Base-by-base conservation (phyloP, 2,329 filamentous ascomycete genomes). In the Drechmeria coniospora region DNA sequence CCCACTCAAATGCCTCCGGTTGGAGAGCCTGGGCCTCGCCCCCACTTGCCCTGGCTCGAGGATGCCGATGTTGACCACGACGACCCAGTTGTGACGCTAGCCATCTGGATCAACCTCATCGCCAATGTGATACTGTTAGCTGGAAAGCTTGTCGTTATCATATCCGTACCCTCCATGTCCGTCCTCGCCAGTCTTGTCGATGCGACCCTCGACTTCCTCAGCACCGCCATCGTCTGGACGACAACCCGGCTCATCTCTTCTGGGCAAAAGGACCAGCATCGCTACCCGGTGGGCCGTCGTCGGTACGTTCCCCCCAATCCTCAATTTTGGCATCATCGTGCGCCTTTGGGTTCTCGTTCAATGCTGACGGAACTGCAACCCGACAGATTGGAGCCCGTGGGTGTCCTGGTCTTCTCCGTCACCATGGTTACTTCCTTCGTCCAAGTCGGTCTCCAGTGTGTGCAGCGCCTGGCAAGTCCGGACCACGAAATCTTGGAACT, bases 391-490 rank as follows among this genome's bases (percentile, higher is more conserved):
- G 81, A 87, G 44, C 81, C 81, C 2, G 65, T 90, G 5, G 81
- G 81, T 16, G 76, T 90, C 2, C 59, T 90, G 5, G 74, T 87
- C 30, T 90, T 87, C 54, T 79, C 76, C 11, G 68, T 86, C 33
- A 80, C 87, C 45, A 90, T 90, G 79, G 78, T 87, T 36, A 84
- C 78, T 0, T 80, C 77, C 1, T 87, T 90, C 53, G 70, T 73
- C 38, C 81, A 90, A 51, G 80, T 90, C 22, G 71, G 65, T 21
- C 59, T 86, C 9, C 61, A 83, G 52, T 80, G 77, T 43, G 53
- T 79, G 17, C 63, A 74, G 36, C 69, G 72, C 2, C 61, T 90
- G 6, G 59, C 62, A 6, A 58, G 61, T 9, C 49, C 60, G 3
- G 65, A 82, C 31, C 79, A 72, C 40, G 59, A 64, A 12, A 59